These are phyloP conservation scores for Pontederia crassipes DNA, from an alignment of 176 grass and related monocot genomes.

Conservation along the genomic window DNA sequence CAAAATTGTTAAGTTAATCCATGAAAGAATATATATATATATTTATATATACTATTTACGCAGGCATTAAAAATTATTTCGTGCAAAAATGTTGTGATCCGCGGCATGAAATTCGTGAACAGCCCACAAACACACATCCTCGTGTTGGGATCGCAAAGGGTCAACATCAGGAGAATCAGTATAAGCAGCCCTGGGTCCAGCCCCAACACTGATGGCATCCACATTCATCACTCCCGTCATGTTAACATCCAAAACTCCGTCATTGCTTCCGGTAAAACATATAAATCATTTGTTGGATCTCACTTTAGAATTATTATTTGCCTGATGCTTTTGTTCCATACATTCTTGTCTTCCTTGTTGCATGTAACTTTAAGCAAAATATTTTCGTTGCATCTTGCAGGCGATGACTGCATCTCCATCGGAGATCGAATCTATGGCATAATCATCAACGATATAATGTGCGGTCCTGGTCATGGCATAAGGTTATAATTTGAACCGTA, in stretches of 20 bases:
- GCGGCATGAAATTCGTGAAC: constrained; percentile 9
- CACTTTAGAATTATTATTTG: neutral
- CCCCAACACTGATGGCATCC: constrained; percentile 62
- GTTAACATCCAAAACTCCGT: constrained; percentile 8
- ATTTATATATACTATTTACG: neutral
- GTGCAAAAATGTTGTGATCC: constrained; percentile 19
- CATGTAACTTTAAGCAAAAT: neutral
- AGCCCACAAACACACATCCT: constrained; percentile 41
- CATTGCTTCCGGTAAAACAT: constrained; percentile 17
- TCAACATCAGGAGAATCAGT: constrained; percentile 12
- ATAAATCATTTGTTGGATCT: no score
- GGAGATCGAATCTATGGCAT: constrained; percentile 26
- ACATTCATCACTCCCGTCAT: constrained; percentile 20
- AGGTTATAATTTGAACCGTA: constrained; percentile 16
- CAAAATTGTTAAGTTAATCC: neutral
- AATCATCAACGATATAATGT: constrained; percentile 18
- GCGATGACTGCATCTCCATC: constrained; percentile 62
- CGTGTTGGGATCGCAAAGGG: constrained; percentile 6
- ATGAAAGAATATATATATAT: no score
- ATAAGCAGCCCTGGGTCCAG: constrained; percentile 33
- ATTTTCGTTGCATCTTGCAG: neutral
- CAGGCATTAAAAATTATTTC: constrained; percentile 8
- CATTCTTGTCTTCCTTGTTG: neutral
- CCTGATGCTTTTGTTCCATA: neutral
- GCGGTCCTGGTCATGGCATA: constrained; percentile 49